Conservation (phyloP, 2,329 filamentous ascomycete species). For the Talaromyces sp. region DNA sequence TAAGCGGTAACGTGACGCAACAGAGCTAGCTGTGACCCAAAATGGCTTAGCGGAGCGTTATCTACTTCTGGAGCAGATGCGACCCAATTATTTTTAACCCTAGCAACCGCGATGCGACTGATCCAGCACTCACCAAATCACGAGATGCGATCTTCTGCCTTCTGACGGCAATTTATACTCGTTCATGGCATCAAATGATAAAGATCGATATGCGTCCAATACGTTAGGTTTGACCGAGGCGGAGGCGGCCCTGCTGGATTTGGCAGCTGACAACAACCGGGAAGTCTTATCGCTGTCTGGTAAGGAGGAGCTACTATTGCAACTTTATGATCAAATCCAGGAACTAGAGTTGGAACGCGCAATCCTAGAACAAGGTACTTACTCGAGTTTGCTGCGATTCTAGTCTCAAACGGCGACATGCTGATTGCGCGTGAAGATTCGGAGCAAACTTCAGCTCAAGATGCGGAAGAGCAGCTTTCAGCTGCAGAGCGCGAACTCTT, state of each 20-base stretch:
- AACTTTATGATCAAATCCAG: constrained; percentile 68
- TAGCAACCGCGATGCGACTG: not conserved
- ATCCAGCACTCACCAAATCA: constrained; percentile 10
- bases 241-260: constrained; percentile 37
- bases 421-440: constrained; percentile 23
- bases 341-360: constrained; percentile 70
- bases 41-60: constrained; percentile 10
- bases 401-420: not conserved
- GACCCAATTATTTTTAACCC: not conserved
- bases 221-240: constrained; percentile 19
- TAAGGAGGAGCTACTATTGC: constrained; percentile 63
- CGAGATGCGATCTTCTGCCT: constrained; percentile 17
- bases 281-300: constrained; percentile 59
- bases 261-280: constrained; percentile 43
- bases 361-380: constrained; percentile 54
- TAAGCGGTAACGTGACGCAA: constrained; percentile 17
- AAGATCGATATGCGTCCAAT: constrained; percentile 29
- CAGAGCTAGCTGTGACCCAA: constrained; percentile 3
- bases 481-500: constrained; percentile 63
- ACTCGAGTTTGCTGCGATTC: not conserved
- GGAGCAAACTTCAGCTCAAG: constrained; percentile 45
- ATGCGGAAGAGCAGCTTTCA: constrained; percentile 50
- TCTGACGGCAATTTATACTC: constrained; percentile 11
- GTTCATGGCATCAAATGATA: constrained; percentile 35
- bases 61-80: not conserved